These are phyloP conservation scores for Fraxinus baroniana DNA, from an alignment of 305 asterid genomes.

Conservation along the genomic window DNA sequence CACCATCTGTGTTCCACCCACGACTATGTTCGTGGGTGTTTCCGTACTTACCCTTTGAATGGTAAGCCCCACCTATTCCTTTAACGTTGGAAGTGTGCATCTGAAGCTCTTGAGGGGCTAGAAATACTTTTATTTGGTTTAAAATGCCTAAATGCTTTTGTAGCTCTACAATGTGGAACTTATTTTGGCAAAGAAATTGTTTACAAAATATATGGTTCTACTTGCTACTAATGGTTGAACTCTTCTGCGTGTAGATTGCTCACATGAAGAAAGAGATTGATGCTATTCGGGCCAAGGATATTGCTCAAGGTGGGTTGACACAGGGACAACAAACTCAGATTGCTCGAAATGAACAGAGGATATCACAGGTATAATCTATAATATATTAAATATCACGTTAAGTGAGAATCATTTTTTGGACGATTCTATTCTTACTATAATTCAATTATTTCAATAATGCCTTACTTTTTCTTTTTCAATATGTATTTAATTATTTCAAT, in stretches of 20 bases:
- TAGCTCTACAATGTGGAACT: not conserved
- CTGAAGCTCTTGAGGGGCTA: not conserved
- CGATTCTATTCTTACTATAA: no score
- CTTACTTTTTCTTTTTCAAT: no score
- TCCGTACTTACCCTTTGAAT: not conserved
- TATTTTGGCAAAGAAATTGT: constrained; percentile 11
- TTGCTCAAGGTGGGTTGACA: constrained; percentile 97
- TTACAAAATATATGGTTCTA: not conserved
- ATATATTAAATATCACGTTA: no score
- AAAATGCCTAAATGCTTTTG: not conserved
- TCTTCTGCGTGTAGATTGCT: constrained; percentile 60
- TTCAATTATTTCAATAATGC: no score
- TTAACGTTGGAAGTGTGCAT: not conserved
- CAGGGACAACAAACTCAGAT: constrained; percentile 99
- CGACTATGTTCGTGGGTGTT: not conserved
- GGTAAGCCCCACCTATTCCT: not conserved
- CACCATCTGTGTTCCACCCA: not conserved
- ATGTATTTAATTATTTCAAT: no score
- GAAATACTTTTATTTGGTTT: not conserved
- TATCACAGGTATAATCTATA: constrained; percentile 63
- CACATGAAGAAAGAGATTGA: constrained; percentile 99
- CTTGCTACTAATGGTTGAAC: constrained; percentile 16
- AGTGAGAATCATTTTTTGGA: no score
- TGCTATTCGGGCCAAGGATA: constrained; percentile 97
- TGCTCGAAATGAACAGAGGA: constrained; percentile 98